Conservation (phyloP, 805 yeast species). For the Saccharomyces kudriavzevii region DNA sequence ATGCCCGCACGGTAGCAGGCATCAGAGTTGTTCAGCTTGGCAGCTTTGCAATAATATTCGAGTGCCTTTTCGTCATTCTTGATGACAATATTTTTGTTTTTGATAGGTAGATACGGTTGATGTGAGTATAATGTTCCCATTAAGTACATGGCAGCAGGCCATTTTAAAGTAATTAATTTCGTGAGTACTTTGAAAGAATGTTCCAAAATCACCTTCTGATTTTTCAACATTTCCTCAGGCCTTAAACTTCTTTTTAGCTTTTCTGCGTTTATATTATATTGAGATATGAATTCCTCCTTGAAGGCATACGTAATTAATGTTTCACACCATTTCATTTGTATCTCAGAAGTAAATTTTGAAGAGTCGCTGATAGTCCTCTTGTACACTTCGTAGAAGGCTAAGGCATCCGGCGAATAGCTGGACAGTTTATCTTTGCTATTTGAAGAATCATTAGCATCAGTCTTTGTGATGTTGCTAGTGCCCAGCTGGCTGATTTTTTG, state of each 20-base stretch:
- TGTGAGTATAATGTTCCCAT: slow-evolving; percentile 57
- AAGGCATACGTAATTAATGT: slow-evolving; percentile 42
- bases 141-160: slow-evolving; percentile 47
- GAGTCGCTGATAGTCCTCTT: slow-evolving; percentile 21
- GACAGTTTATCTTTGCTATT: slow-evolving; percentile 10
- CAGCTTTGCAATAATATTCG: slow-evolving; percentile 51
- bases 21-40: slow-evolving; percentile 46
- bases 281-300: slow-evolving; percentile 34
- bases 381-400: slow-evolving; percentile 20
- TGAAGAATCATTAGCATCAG: not conserved
- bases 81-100: slow-evolving; percentile 41
- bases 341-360: slow-evolving; percentile 36
- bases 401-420: slow-evolving; percentile 14
- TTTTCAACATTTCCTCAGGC: slow-evolving; percentile 39
- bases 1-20: slow-evolving; percentile 66
- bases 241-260: slow-evolving; percentile 33
- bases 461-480: not conserved
- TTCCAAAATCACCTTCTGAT: slow-evolving; percentile 45
- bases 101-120: slow-evolving; percentile 37
- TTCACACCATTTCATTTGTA: slow-evolving; percentile 62
- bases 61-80: slow-evolving; percentile 55
- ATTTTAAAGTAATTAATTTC: slow-evolving; percentile 42
- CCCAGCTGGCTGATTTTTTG: not conserved
- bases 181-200: slow-evolving; percentile 55
- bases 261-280: slow-evolving; percentile 42